Conservation (phyloP, 768 basidiomycete species). For the Jaapia argillacea region DNA sequence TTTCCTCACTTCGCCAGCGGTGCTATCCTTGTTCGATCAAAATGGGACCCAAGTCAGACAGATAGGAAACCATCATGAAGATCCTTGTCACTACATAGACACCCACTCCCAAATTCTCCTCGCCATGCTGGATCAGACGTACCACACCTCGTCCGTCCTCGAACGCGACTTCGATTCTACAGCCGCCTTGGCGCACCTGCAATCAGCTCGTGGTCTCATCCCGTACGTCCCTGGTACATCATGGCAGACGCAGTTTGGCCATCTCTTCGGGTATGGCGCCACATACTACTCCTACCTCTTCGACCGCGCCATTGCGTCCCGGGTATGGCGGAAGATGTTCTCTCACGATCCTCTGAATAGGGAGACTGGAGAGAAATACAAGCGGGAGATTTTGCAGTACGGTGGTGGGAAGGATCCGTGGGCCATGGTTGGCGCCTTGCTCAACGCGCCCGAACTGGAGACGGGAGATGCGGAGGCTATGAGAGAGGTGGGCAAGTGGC, state of each 20-base stretch:
- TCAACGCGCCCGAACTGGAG: slow-evolving; percentile 55
- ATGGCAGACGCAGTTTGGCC: slow-evolving; percentile 94
- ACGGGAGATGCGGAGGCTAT: slow-evolving; percentile 75
- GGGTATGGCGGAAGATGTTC: slow-evolving; percentile 82
- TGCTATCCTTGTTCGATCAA: slow-evolving; percentile 69
- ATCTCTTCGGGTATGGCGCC: slow-evolving; percentile 92
- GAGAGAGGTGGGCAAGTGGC: slow-evolving; percentile 86
- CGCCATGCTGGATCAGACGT: slow-evolving; percentile 80
- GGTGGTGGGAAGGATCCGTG: slow-evolving; percentile 94
- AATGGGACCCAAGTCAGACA: slow-evolving; percentile 36
- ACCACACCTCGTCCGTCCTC: slow-evolving; percentile 65
- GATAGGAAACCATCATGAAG: slow-evolving; percentile 56
- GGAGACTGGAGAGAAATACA: slow-evolving; percentile 73
- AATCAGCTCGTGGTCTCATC: slow-evolving; percentile 65
- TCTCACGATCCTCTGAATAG: slow-evolving; percentile 55
- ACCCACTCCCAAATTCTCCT: slow-evolving; percentile 87
- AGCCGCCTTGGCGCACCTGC: slow-evolving; percentile 44
- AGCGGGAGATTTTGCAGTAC: slow-evolving; percentile 58
- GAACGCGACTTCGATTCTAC: slow-evolving; percentile 67
- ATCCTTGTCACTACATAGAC: slow-evolving; percentile 78
- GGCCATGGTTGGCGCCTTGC: slow-evolving; percentile 74
- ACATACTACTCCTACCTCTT: slow-evolving; percentile 98
- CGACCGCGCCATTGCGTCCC: slow-evolving; percentile 89
- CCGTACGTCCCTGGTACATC: slow-evolving; percentile 80
- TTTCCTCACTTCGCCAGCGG: slow-evolving; percentile 77